Evolutionary conservation across 306 rosid genomes (phyloP), one percentile per base, ranked within the genome.

Genomic region (Rosa chinensis): DNA sequence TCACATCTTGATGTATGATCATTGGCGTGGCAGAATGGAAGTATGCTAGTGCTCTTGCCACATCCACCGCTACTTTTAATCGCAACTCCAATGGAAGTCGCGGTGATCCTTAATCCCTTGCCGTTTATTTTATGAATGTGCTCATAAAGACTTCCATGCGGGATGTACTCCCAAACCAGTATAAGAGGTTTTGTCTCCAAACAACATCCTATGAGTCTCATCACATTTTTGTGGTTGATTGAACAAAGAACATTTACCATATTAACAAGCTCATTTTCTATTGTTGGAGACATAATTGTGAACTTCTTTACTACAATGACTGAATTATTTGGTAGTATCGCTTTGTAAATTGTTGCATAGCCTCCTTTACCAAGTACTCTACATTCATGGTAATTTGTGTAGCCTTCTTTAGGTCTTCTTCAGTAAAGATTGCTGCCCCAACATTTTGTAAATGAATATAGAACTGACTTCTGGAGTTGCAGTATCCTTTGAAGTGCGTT

Each of bases 191-290:
- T 4, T 10, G 14, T 48, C 50, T 77, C 64, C 1, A 48, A 47
- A 11, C 80, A 77, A 3, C 73, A 77, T 5, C 80, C 73, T n/a
- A 64, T 8, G 14, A 76, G 25, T 5, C 58, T 45, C 7, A 63
- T 72, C 35, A 63, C 48, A 32, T 76, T 76, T 44, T 2, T 63
- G 14, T 76, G 70, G 28, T 61, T 61, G 71, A 75, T 44, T 23
- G 44, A 56, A 28, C 21, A 61, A 0, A 75, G 70, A 25, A 59
- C 40, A 21, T 20, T 2, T 37, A 56, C 4, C 21, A 56, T 68
- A 21, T 74, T 74, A 6, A 56, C 64, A 43, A 74, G 53, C 17
- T 55, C 68, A 25, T 5, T 55, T 74, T 74, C 0, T 50, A 40
- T 40, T 40, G 44, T 40, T 40, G 37, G 37, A 32, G 37, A 32